Conservation (phyloP, 2,329 filamentous ascomycete genomes). For the Pyrenochaeta sp. region DNA sequence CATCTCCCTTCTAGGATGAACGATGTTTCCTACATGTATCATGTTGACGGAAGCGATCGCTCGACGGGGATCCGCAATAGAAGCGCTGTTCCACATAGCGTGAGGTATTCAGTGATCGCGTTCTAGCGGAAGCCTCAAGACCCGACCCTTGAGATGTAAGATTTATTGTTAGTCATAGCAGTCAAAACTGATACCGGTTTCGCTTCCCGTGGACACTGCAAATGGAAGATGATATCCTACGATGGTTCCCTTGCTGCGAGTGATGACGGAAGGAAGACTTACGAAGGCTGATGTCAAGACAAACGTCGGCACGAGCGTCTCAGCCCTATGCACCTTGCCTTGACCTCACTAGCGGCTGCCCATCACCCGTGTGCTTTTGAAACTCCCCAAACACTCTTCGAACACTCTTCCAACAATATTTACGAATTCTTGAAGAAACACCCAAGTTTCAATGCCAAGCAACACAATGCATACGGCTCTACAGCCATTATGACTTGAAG, state of each 20-base stretch:
- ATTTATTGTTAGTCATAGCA: too few species aligned
- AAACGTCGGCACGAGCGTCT: conserved; percentile 25
- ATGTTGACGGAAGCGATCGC: not conserved
- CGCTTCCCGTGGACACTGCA: not conserved
- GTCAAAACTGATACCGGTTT: not conserved
- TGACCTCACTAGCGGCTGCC: conserved; percentile 9
- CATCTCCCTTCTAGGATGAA: not conserved
- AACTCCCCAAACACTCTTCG: conserved; percentile 28
- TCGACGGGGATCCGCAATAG: too few species aligned
- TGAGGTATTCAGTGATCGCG: too few species aligned
- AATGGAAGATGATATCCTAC: not conserved
- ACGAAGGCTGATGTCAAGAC: conserved; percentile 18
- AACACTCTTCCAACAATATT: conserved; percentile 28
- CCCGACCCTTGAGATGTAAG: too few species aligned
- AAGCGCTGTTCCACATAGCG: too few species aligned
- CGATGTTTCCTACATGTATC: not conserved
- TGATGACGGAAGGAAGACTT: conserved; percentile 5
- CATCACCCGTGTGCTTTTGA: conserved; percentile 13
- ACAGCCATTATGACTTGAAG: not conserved
- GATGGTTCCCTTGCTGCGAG: conserved; percentile 1
- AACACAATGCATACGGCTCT: not conserved
- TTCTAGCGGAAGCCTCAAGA: too few species aligned
- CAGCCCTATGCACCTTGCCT: conserved; percentile 15
- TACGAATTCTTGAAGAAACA: not conserved
- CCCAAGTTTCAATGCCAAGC: conserved; percentile 3